Conservation (phyloP, 306 rosid species). For the Acacia crassicarpa region DNA sequence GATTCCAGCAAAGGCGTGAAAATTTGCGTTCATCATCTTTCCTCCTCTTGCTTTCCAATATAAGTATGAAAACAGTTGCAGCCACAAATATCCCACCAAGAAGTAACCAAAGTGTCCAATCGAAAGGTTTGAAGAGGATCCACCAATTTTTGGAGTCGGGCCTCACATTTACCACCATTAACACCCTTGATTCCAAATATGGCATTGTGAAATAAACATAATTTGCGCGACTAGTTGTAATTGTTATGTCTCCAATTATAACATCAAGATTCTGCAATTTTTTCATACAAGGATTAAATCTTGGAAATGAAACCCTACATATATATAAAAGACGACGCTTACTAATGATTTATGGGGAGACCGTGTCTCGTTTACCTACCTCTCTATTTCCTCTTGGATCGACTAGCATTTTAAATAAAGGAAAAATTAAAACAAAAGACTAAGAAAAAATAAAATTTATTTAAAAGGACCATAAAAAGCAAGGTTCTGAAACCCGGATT, state of each 20-base stretch:
- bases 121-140: not conserved
- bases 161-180: not conserved
- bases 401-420: too few species aligned
- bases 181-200: not conserved
- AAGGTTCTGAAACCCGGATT: too few species aligned
- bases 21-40: rapidly evolving
- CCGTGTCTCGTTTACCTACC: too few species aligned
- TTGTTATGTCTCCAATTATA: not conserved
- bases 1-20: not conserved
- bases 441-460: too few species aligned
- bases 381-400: too few species aligned
- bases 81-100: not conserved
- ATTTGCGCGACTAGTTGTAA: not conserved
- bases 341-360: too few species aligned
- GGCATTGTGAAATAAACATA: not conserved
- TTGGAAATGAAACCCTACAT: not conserved
- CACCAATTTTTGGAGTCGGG: not conserved
- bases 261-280: not conserved
- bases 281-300: not conserved
- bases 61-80: not conserved
- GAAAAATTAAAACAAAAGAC: too few species aligned
- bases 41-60: not conserved
- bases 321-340: not conserved
- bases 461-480: too few species aligned
- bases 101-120: not conserved